Evolutionary conservation across 495 filamentous ascomycete species (phyloP), one percentile per base, ranked within the genome.

Genomic region (Parathielavia appendiculata): DNA sequence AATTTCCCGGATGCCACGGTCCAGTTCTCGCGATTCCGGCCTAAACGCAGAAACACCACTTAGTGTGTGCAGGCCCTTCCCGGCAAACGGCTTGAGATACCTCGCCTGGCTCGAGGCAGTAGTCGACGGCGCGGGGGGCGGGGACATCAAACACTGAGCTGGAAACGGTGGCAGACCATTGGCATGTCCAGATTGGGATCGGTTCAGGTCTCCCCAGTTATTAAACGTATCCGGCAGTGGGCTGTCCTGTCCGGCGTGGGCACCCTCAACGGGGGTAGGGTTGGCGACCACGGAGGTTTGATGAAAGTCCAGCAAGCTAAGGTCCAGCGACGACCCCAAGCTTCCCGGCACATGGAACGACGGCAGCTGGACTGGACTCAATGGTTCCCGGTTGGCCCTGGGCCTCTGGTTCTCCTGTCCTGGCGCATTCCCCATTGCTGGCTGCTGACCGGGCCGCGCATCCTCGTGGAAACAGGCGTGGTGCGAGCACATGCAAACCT

Each of bases 391-490:
- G 60, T 63, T 67, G 14, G 66, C 57, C 51, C 58, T 69, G 10
- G 76, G 76, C 35, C 64, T 70, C 55, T 78, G 71, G 59, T 77
- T 79, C 58, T 78, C 75, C 69, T 79, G 76, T 58, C 67, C 74
- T 34, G 61, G 52, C 35, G 66, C 57, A 40, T 47, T 63, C 22
- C 61, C 54, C 39, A 58, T 34, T 34, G 58, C 45, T 16, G 51
- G n/a, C 38, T 60, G 49, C n/a, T 58, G 63, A 20, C 55, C 58
- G 52, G 70, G 32, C 16, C 54, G 71, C 54, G 69, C 41, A 58
- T 76, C 71, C 61, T 85, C 81, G 64, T 89, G 86, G 64, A 81
- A 88, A 68, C 86, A 89, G 35, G 85, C 86, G 76, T 89, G 86
- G 67, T 89, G 86, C 14, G 79, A 80, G 63, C 86, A 89, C 73